A percentile compares a stretch with the other conserved stretches of the same genome.
Evolutionary conservation across 192 early-diverging fungal species (phyloP).

Genomic region (Coemansia asiatica): DNA sequence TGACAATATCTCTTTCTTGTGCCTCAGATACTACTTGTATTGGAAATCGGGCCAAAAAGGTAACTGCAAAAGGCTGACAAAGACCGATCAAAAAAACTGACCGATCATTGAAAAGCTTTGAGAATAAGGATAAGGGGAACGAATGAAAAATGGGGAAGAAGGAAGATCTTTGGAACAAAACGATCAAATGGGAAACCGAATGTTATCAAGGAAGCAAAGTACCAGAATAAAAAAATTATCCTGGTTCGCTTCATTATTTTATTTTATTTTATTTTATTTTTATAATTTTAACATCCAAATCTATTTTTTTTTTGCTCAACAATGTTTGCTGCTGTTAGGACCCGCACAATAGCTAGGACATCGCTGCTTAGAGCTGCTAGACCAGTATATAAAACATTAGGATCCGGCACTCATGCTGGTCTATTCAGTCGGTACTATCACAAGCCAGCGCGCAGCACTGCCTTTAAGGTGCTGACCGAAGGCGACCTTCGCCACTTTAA

Average conservation of each 20-base stretch:
- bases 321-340: constrained; percentile 24
- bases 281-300: not conserved
- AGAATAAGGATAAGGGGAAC: constrained; percentile 3
- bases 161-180: not conserved
- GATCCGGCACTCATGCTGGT: not conserved
- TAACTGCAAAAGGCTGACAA: not conserved
- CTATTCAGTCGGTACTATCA: constrained; percentile 11
- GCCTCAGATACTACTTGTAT: not conserved
- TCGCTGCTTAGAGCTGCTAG: not conserved
- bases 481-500: constrained; percentile 65
- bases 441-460: constrained; percentile 29
- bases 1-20: not conserved
- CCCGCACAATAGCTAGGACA: not conserved
- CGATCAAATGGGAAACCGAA: too few relatives aligned
- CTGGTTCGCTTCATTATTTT: not conserved
- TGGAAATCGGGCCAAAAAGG: not conserved
- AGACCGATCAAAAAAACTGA: too few relatives aligned
- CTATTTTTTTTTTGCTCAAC: not conserved
- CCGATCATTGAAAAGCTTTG: not conserved
- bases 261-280: constrained; percentile 5
- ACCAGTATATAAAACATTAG: not conserved
- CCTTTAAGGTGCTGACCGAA: constrained; percentile 56
- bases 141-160: too few relatives aligned
- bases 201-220: not conserved
- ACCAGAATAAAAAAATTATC: not conserved